These are phyloP conservation scores for Xerocomus amazonicus DNA, from an alignment of 1,284 basidiomycete species.

Conservation along the genomic window DNA sequence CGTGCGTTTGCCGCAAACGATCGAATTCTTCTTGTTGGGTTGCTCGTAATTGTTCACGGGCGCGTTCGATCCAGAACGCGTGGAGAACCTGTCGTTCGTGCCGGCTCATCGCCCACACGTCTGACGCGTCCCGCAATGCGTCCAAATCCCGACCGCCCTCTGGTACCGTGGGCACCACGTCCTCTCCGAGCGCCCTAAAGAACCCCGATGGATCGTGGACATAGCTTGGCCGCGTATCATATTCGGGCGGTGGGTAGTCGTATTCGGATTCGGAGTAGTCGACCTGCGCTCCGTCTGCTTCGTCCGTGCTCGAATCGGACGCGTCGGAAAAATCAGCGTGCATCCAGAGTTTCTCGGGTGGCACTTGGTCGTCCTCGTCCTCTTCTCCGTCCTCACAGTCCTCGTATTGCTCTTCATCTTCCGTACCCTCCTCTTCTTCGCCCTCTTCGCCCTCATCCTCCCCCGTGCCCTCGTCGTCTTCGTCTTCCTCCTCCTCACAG, in stretches of 20 bases:
- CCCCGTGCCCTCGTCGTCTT: constrained; percentile 12
- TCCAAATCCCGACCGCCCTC: constrained; percentile 35
- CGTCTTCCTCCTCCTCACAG: constrained; percentile 8
- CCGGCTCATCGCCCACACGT: constrained; percentile 44
- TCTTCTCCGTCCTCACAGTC: no score
- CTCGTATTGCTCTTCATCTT: no score
- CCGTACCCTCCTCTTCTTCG: no score
- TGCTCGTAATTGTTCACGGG: constrained; percentile 28
- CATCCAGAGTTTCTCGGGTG: constrained; percentile 33
- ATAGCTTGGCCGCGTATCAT: no score
- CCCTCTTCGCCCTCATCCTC: no score
- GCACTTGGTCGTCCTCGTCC: no score
- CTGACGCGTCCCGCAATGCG: constrained; percentile 32
- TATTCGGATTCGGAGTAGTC: neutral
- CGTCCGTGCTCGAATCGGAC: constrained; percentile 2
- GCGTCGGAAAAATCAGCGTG: neutral
- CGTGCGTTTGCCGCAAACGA: constrained; percentile 33
- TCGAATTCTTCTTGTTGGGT: constrained; percentile 38
- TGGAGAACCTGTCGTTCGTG: constrained; percentile 40
- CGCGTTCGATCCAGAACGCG: constrained; percentile 34
- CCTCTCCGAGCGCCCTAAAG: constrained; percentile 34
- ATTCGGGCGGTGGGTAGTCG: neutral
- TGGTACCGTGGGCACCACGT: constrained; percentile 35
- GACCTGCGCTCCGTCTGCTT: neutral
- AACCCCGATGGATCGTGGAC: constrained; percentile 29